Evolutionary conservation across 306 rosid genomes (phyloP).

Genomic region (Begonia peltatifolia): DNA sequence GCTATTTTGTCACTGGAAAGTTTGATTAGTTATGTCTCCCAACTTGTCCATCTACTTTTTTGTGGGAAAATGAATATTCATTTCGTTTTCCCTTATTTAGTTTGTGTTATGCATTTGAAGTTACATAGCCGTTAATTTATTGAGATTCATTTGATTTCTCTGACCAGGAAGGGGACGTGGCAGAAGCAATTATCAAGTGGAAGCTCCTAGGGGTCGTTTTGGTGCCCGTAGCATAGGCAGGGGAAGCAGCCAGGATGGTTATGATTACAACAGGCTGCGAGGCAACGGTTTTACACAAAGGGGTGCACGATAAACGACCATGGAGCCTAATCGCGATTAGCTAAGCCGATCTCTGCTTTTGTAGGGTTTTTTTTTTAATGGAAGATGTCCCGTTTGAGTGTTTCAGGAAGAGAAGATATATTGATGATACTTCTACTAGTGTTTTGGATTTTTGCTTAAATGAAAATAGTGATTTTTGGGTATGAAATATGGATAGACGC

Average conservation of each 20-base stretch:
- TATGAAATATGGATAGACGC: constrained; percentile 26
- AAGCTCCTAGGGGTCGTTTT: constrained; percentile 64
- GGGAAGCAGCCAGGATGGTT: constrained; percentile 43
- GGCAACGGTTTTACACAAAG: constrained; percentile 64
- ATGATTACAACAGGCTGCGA: constrained; percentile 46
- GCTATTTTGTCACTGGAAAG: too few species aligned
- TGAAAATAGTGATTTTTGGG: constrained; percentile 25
- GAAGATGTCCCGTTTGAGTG: constrained; percentile 9
- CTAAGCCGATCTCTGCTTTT: constrained; percentile 1
- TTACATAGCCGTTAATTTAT: too few species aligned
- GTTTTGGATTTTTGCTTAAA: neutral
- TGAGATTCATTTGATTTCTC: too few species aligned
- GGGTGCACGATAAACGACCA: constrained; percentile 20
- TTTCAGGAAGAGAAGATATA: constrained; percentile 10
- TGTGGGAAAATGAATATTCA: too few species aligned
- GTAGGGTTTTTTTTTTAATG: constrained; percentile 12
- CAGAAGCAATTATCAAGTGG: constrained; percentile 49
- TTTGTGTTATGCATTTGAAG: too few species aligned
- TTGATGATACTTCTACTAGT: constrained; percentile 13
- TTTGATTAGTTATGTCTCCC: too few species aligned
- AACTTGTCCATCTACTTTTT: too few species aligned
- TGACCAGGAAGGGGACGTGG: constrained; percentile 78
- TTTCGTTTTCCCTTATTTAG: too few species aligned
- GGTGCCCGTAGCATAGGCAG: constrained; percentile 52
- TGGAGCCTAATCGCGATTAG: constrained; percentile 1